Percentiles rank a stretch among this genome's conserved stretches.
Conservation (phyloP, 192 early-diverging fungal genomes). For the Backusella liffmaniae region DNA sequence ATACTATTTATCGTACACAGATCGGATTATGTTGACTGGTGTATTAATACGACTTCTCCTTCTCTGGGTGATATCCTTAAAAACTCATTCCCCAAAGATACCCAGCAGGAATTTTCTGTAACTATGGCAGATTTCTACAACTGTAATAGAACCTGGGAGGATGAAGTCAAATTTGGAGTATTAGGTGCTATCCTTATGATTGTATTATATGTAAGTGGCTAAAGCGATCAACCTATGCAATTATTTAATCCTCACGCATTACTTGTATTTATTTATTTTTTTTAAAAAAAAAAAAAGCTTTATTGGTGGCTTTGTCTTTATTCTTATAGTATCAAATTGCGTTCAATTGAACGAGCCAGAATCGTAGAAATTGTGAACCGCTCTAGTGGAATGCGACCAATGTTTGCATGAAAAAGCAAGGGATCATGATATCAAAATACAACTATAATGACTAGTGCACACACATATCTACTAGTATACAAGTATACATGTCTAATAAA, state of each 20-base stretch:
- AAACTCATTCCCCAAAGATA: not conserved
- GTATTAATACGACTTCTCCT: slow-evolving; percentile 6
- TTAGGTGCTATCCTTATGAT: slow-evolving; percentile 26
- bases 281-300: too few relatives aligned
- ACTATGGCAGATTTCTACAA: slow-evolving; percentile 34
- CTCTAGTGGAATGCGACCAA: not conserved
- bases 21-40: slow-evolving; percentile 13
- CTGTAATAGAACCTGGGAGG: slow-evolving; percentile 34
- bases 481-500: too few relatives aligned
- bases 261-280: not conserved
- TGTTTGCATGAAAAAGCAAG: not conserved
- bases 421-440: not conserved
- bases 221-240: not conserved
- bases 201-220: slow-evolving; percentile 32
- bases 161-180: slow-evolving; percentile 35
- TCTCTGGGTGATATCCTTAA: not conserved
- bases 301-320: slow-evolving; percentile 15
- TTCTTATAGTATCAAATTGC: slow-evolving; percentile 12
- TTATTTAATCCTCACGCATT: not conserved
- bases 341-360: not conserved
- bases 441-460: not conserved
- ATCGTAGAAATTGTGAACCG: not conserved
- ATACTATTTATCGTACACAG: slow-evolving; percentile 28
- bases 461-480: too few relatives aligned
- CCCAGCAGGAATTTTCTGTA: not conserved